Evolutionary conservation across 208 protist species (phyloP).

Genomic region (Acanthamoeba triangularis): DNA sequence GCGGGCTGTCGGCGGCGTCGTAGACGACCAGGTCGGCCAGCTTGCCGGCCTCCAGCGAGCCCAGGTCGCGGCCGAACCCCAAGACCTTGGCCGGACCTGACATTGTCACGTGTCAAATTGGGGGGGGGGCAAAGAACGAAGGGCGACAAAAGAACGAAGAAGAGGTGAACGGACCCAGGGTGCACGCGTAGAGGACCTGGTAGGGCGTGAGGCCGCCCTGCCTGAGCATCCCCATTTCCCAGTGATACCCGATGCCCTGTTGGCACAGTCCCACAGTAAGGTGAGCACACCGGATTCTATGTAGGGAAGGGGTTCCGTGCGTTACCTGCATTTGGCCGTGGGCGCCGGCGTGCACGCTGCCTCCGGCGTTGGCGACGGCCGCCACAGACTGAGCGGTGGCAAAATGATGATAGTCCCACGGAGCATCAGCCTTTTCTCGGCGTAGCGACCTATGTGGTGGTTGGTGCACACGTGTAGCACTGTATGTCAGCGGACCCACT

Average conservation of each 20-base stretch:
- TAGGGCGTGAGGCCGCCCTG: background rate
- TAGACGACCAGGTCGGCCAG: slow-evolving; percentile 50
- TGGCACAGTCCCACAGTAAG: too few relatives aligned
- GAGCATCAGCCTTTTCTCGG: background rate
- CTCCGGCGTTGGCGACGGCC: background rate
- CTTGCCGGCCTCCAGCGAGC: slow-evolving; percentile 45
- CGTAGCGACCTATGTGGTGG: background rate
- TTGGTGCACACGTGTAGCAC: too few relatives aligned
- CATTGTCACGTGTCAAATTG: too few relatives aligned
- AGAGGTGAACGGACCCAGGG: background rate
- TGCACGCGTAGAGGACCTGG: background rate
- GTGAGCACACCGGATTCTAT: too few relatives aligned
- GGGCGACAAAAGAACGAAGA: too few relatives aligned
- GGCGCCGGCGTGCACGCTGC: background rate
- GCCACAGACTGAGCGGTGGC: background rate
- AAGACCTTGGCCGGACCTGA: too few relatives aligned
- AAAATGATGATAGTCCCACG: slow-evolving; percentile 45
- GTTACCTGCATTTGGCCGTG: slow-evolving; percentile 51
- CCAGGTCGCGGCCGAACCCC: too few relatives aligned
- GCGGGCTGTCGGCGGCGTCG: background rate
- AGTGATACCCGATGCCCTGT: background rate
- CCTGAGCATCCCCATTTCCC: background rate
- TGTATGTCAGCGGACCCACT: too few relatives aligned
- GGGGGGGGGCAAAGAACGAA: too few relatives aligned
- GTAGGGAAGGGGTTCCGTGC: too few relatives aligned